Evolutionary conservation across 371 early-diverging fungal genomes (phyloP).

Genomic region (Apophysomyces elegans): DNA sequence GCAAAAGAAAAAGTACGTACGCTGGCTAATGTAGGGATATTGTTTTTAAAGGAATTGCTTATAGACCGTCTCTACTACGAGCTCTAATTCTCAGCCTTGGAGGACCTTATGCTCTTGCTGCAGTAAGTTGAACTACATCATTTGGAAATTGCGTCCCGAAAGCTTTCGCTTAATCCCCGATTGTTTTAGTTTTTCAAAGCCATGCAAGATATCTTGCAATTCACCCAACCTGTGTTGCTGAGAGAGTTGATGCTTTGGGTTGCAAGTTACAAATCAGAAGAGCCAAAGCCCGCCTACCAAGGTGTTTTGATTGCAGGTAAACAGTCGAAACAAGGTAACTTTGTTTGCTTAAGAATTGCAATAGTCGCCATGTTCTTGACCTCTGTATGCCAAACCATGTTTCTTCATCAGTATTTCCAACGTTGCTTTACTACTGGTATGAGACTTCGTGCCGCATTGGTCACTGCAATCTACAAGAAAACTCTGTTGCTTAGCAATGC

Average conservation of each 20-base stretch:
- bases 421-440: constrained; percentile 77
- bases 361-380: constrained; percentile 77
- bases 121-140: constrained; percentile 27
- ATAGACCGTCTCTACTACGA: constrained; percentile 72
- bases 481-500: constrained; percentile 79
- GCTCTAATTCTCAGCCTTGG: constrained; percentile 73
- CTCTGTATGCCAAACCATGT: constrained; percentile 81
- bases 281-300: constrained; percentile 60
- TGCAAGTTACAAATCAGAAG: constrained; percentile 52
- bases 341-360: constrained; percentile 2
- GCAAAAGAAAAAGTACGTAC: constrained; percentile 53
- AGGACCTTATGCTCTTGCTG: constrained; percentile 69
- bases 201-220: constrained; percentile 79
- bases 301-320: constrained; percentile 67
- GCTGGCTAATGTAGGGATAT: neutral
- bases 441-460: constrained; percentile 82
- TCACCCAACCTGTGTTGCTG: constrained; percentile 86
- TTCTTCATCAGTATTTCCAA: constrained; percentile 93
- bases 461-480: constrained; percentile 91
- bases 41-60: neutral
- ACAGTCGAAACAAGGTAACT: neutral
- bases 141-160: no score
- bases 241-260: constrained; percentile 78
- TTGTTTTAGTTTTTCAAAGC: constrained; percentile 68
- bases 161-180: no score